Evolutionary conservation across 2,329 filamentous ascomycete species (phyloP).

Genomic region (Exophiala calicioides): DNA sequence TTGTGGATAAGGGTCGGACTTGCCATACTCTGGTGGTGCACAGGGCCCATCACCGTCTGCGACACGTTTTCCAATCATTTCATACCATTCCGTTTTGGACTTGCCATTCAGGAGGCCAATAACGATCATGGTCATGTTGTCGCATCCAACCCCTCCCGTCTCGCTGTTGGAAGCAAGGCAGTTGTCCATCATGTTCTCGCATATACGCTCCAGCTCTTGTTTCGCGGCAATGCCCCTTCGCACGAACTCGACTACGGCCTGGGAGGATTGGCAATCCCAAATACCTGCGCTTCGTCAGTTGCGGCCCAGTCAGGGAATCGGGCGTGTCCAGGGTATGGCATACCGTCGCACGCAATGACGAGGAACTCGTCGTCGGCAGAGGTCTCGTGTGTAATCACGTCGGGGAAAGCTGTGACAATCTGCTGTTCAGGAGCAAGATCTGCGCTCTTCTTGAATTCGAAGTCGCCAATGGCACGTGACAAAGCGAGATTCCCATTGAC

Average conservation of each 20-base stretch:
- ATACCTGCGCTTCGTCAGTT: constrained; percentile 65
- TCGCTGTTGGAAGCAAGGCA: constrained; percentile 97
- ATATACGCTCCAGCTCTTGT: constrained; percentile 91
- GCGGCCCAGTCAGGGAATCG: background rate
- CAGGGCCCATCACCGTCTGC: constrained; percentile 96
- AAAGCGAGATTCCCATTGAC: constrained; percentile 97
- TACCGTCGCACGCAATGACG: constrained; percentile 89
- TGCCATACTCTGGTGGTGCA: constrained; percentile 99
- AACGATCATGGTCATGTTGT: constrained; percentile 99
- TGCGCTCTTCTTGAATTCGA: constrained; percentile 99
- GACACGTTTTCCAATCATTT: constrained; percentile 89
- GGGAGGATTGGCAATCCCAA: constrained; percentile 98
- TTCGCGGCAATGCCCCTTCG: constrained; percentile 93
- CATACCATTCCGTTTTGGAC: constrained; percentile 97
- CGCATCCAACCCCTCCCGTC: constrained; percentile 94
- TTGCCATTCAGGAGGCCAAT: constrained; percentile 87
- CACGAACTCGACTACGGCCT: constrained; percentile 96
- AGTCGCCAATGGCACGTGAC: constrained; percentile 96
- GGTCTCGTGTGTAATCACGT: constrained; percentile 88
- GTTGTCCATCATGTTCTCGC: constrained; percentile 99
- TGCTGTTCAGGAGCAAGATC: constrained; percentile 97
- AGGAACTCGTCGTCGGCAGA: constrained; percentile 94
- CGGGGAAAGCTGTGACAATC: constrained; percentile 95
- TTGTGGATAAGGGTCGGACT: constrained; percentile 56
- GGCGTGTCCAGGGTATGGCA: constrained; percentile 34